Evolutionary conservation across 2,329 filamentous ascomycete species (phyloP), one percentile per base, ranked within the genome.

Genomic region (Tolypocladium guangdongense): DNA sequence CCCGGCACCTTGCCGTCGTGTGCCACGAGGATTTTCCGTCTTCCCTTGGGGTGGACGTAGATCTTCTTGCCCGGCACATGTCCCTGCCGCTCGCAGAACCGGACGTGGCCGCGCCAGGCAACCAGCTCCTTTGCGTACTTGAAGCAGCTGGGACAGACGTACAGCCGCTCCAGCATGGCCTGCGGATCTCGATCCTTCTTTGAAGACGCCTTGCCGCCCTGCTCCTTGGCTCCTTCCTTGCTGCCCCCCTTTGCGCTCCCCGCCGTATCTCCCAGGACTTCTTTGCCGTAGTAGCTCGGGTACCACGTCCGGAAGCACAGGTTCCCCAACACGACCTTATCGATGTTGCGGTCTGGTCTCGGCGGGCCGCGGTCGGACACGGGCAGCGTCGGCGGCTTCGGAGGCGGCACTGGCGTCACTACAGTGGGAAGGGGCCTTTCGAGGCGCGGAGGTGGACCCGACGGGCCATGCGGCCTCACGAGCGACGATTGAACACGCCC

Each of bases 71-170:
- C 92, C 0, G 88, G 88, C 0, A 80, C 63, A 52, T 67, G 60
- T 16, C 68, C 68, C 39, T 64, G 75, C 55, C 69, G 68, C 61
- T 79, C 75, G 68, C 85, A 90, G 37, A 75, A 67, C 30, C 73
- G 73, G 20, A 81, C 75, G 61, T 87, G 83, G 22, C 74, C 73
- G 63, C 74, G 74, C 79, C 80, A 84, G 1, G 76, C 70, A 22
- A 78, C 72, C 14, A 83, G 66, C 63, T 84, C 81, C 58, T 77
- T 80, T 37, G 86, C 87, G 69, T 99, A 99, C 66, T 91, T 92
- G 76, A 97, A 97, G 74, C 93, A 99, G 76, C 83, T 87, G 36
- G 88, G 86, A 66, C 93, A 99, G 36, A 97, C 87, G 62, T 91
- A 95, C 8, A 97, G 74, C 53, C 84, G 73, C 58, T 86, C 82